Evolutionary conservation across 129 eudicot species (phyloP), one percentile per base, ranked within the genome.

Genomic region (Sambucus nigra): DNA sequence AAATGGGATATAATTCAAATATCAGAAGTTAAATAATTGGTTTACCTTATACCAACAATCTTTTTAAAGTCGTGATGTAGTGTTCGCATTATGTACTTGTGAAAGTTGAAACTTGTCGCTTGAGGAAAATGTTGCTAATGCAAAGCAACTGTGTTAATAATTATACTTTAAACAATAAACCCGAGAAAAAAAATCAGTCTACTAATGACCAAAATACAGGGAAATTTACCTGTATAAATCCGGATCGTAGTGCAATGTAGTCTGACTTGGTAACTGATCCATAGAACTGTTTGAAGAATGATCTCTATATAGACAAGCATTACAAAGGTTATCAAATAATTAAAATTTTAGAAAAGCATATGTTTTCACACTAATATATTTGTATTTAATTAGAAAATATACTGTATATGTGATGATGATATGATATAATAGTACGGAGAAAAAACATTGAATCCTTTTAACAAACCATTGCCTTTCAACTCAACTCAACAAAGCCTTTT

Each of bases 281-380:
- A 63, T 76, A 76, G 40, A 76, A 76, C 22, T 76, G 83, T 45
- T 76, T 76, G 74, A 76, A 51, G 45, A 76, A 76, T 10, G 83
- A 61, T 20, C 31, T 2, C 67, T 61, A 46, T 24, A 46, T n/a
- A n/a, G n/a, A n/a, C n/a, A n/a, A n/a, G n/a, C n/a, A n/a, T n/a
- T n/a, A n/a, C n/a, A n/a, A n/a, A n/a, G n/a, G n/a, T n/a, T n/a
- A n/a, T n/a, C n/a, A n/a, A n/a, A n/a, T n/a, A n/a, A n/a, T n/a
- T n/a, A n/a, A n/a, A n/a, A n/a, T n/a, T n/a, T n/a, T n/a, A n/a
- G n/a, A n/a, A n/a, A n/a, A n/a, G n/a, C n/a, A n/a, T n/a, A n/a
- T n/a, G n/a, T n/a, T n/a, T n/a, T n/a, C n/a, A n/a, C n/a, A n/a
- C n/a, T n/a, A n/a, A n/a, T n/a, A n/a, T n/a, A n/a, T n/a, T n/a